These are phyloP conservation scores for Acanthamoeba triangularis DNA, from an alignment of 208 protist genomes.

Conservation along the genomic window DNA sequence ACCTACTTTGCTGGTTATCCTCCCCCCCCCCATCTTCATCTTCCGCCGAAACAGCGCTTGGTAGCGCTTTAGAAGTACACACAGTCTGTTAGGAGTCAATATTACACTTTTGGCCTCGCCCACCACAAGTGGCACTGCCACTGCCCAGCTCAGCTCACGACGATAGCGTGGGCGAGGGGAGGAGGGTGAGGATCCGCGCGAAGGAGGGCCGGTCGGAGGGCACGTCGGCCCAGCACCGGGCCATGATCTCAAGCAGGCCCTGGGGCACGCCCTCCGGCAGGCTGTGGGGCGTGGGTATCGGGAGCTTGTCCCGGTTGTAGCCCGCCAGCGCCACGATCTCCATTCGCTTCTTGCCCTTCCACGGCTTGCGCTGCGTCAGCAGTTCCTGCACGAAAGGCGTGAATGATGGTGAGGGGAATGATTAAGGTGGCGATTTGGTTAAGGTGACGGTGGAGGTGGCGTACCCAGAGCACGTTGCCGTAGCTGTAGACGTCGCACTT, in stretches of 20 bases:
- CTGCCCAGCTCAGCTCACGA: too few species aligned
- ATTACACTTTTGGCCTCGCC: too few species aligned
- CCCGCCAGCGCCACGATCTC: slow-evolving; percentile 1
- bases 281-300: neutral
- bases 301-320: slow-evolving; percentile 1
- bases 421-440: neutral
- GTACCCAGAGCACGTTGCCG: slow-evolving; percentile 9
- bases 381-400: neutral
- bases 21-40: too few species aligned
- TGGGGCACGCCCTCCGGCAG: neutral
- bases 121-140: too few species aligned
- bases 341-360: neutral
- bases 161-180: neutral
- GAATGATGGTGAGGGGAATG: neutral
- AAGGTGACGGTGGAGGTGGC: too few species aligned
- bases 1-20: too few species aligned
- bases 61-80: too few species aligned
- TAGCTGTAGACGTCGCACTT: slow-evolving; percentile 20
- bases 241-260: neutral
- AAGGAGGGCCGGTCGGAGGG: slow-evolving; percentile 2
- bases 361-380: neutral
- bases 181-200: neutral
- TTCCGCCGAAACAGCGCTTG: too few species aligned
- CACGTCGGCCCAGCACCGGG: neutral
- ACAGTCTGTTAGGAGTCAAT: too few species aligned